Conservation (phyloP, 768 basidiomycete genomes). For the Steccherinum ochraceum region DNA sequence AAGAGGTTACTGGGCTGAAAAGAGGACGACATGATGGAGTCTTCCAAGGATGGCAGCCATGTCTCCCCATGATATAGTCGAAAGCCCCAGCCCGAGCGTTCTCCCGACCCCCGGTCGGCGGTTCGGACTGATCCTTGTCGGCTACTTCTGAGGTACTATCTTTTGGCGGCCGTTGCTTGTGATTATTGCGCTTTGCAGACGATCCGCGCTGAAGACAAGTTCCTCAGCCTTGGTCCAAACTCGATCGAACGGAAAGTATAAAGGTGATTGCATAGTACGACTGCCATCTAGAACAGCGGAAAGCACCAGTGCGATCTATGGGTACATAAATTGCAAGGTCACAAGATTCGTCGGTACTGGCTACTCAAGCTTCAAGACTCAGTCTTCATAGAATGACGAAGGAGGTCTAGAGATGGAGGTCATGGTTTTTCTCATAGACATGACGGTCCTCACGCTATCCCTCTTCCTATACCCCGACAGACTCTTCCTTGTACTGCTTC, state of each 20-base stretch:
- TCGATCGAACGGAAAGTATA: too few relatives aligned
- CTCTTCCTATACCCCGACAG: not conserved
- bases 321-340: too few relatives aligned
- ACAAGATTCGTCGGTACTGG: too few relatives aligned
- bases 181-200: not conserved
- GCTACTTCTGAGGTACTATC: not conserved
- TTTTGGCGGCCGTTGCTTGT: not conserved
- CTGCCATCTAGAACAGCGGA: too few relatives aligned
- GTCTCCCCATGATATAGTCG: not conserved
- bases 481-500: not conserved
- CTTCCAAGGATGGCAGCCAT: not conserved
- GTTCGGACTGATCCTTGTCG: not conserved
- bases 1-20: slow-evolving; percentile 36
- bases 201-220: not conserved
- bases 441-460: not conserved
- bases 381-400: not conserved
- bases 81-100: not conserved
- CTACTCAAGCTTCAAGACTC: too few relatives aligned
- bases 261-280: too few relatives aligned
- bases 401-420: not conserved
- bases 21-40: slow-evolving; percentile 26
- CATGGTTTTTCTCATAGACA: not conserved
- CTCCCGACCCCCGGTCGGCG: not conserved
- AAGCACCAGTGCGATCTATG: too few relatives aligned
- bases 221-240: too few relatives aligned